These are phyloP conservation scores for Colletotrichum sp. DNA, from an alignment of 2,329 filamentous ascomycete genomes.

Conservation along the genomic window DNA sequence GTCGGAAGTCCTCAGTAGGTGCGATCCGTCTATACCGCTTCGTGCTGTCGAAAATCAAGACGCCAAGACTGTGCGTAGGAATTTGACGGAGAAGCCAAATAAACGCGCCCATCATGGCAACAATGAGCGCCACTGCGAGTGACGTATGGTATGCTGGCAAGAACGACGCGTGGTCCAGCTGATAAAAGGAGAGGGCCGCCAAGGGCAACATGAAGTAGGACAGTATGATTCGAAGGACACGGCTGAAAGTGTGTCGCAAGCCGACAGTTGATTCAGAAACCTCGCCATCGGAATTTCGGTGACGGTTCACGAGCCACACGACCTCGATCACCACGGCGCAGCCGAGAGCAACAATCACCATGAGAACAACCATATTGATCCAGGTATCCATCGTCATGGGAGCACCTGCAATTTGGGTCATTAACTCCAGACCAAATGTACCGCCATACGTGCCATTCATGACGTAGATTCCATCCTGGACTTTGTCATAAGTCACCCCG, in stretches of 20 bases:
- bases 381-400: slow-evolving; percentile 67
- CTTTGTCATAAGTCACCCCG: slow-evolving; percentile 27
- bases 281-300: slow-evolving; percentile 49
- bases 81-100: slow-evolving; percentile 32
- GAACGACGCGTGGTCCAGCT: slow-evolving; percentile 47
- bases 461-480: slow-evolving; percentile 65
- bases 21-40: slow-evolving; percentile 71
- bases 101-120: slow-evolving; percentile 26
- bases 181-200: slow-evolving; percentile 74
- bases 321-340: slow-evolving; percentile 57
- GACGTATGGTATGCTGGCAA: slow-evolving; percentile 28
- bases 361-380: slow-evolving; percentile 72
- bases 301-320: slow-evolving; percentile 36
- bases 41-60: slow-evolving; percentile 51
- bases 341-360: slow-evolving; percentile 59
- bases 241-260: slow-evolving; percentile 35
- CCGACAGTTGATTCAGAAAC: neutral
- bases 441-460: slow-evolving; percentile 67
- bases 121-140: slow-evolving; percentile 35
- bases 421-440: slow-evolving; percentile 63
- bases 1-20: slow-evolving; percentile 51
- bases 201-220: slow-evolving; percentile 79
- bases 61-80: slow-evolving; percentile 30
- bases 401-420: slow-evolving; percentile 73
- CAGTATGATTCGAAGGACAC: slow-evolving; percentile 71